Conservation (phyloP, 805 yeast genomes). For the Saturnispora kantuleensis region DNA sequence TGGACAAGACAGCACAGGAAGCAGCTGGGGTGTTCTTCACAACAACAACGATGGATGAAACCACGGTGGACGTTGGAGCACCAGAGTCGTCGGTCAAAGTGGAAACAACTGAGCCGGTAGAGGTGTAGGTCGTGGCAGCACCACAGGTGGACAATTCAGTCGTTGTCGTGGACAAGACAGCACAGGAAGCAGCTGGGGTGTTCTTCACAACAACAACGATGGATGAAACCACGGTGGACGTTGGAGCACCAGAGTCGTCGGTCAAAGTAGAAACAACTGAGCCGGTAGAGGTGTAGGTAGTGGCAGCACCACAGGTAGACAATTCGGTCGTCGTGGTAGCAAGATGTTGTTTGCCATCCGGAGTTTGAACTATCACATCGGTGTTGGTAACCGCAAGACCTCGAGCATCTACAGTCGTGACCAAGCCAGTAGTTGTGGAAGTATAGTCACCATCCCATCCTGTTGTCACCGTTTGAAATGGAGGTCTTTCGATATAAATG, state of each 20-base stretch:
- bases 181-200: background rate
- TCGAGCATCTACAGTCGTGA: background rate
- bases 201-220: background rate
- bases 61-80: background rate
- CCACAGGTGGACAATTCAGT: slow-evolving; percentile 2
- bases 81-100: background rate
- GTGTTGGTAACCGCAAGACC: slow-evolving; percentile 5
- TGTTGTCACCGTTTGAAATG: background rate
- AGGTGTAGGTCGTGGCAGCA: slow-evolving; percentile 1
- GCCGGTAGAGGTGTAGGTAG: slow-evolving; percentile 5
- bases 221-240: background rate
- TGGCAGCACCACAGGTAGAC: slow-evolving; percentile 1
- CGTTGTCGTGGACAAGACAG: too few species aligned
- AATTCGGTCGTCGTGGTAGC: slow-evolving; percentile 1
- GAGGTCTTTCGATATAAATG: slow-evolving; percentile 1
- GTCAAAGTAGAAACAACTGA: background rate
- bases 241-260: background rate
- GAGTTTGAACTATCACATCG: slow-evolving; percentile 2
- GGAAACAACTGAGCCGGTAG: slow-evolving; percentile 1
- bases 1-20: too few species aligned
- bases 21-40: background rate
- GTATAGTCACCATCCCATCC: background rate
- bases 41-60: slow-evolving; percentile 1
- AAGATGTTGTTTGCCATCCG: background rate
- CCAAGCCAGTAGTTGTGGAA: slow-evolving; percentile 2